Conservation (phyloP, 2,329 filamentous ascomycete genomes). For the Aaosphaeria pasadenensis region DNA sequence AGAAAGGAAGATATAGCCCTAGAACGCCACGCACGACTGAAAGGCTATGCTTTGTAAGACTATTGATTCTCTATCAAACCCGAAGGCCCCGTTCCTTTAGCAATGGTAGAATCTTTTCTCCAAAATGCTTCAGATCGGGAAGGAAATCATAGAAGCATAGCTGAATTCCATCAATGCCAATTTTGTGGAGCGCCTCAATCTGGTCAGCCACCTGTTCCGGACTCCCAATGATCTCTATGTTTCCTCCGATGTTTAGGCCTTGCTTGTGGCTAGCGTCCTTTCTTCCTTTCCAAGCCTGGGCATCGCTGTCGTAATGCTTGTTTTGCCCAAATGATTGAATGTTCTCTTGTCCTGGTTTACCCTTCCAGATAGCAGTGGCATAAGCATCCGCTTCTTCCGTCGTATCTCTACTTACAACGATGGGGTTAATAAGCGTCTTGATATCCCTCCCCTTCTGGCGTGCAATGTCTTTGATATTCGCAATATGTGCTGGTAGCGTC, state of each 20-base stretch:
- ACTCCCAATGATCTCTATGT: background rate
- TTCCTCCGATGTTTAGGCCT: background rate
- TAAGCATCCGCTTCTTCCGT: background rate
- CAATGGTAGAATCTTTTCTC: background rate
- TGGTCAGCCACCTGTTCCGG: background rate
- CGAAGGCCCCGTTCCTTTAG: background rate
- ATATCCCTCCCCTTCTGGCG: background rate
- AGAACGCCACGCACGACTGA: too few species aligned
- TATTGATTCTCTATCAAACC: background rate
- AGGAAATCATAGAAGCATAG: background rate
- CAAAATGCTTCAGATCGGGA: background rate
- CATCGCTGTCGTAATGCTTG: background rate
- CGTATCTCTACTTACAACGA: background rate
- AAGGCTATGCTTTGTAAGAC: too few species aligned
- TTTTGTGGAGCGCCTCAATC: background rate
- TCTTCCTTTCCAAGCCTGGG: background rate
- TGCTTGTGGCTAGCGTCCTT: background rate
- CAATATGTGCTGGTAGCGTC: background rate
- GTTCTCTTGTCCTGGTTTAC: background rate
- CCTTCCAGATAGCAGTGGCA: background rate
- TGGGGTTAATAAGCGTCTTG: background rate
- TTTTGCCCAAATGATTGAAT: background rate
- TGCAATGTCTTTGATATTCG: background rate
- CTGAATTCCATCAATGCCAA: background rate
- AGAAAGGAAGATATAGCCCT: too few species aligned